A percentile compares a stretch with the other conserved stretches of the same genome.
These are phyloP conservation scores for Tricholoma terreum DNA, from an alignment of 768 basidiomycete genomes.

Conservation along the genomic window DNA sequence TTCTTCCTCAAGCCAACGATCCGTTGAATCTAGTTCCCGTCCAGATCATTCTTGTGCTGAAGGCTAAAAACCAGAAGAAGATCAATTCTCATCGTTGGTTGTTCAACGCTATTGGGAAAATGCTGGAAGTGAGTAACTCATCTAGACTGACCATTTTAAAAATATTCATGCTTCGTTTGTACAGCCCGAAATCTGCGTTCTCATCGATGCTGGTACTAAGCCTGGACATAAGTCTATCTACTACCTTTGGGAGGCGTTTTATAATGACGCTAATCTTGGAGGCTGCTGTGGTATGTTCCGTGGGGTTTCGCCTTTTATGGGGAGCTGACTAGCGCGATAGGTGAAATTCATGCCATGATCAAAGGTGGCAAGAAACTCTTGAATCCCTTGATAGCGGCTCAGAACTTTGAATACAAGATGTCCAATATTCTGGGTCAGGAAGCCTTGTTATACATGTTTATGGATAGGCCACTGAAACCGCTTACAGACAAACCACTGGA, in stretches of 20 bases:
- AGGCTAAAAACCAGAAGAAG: constrained; percentile 95
- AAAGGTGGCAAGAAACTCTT: constrained; percentile 87
- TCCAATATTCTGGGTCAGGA: constrained; percentile 82
- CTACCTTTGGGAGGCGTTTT: constrained; percentile 92
- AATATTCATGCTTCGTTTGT: background rate
- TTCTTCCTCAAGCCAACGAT: constrained; percentile 86
- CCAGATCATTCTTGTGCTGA: constrained; percentile 86
- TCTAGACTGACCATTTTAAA: background rate
- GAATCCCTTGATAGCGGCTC: constrained; percentile 90
- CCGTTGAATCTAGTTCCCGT: constrained; percentile 92
- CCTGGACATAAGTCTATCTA: constrained; percentile 96
- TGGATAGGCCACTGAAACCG: background rate
- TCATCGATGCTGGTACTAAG: constrained; percentile 95
- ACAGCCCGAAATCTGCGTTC: constrained; percentile 87
- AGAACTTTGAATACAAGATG: constrained; percentile 99
- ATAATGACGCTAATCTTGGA: constrained; percentile 73
- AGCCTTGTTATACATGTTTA: constrained; percentile 7
- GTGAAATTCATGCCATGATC: constrained; percentile 95
- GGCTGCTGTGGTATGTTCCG: constrained; percentile 71
- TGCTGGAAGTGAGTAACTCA: constrained; percentile 55
- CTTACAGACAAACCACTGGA: constrained; percentile 84
- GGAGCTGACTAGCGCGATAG: constrained; percentile 16
- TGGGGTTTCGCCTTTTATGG: background rate
- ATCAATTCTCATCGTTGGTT: constrained; percentile 96
- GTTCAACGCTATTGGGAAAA: constrained; percentile 88